Conservation (phyloP, 2,329 filamentous ascomycete genomes). For the Pseudogymnoascus sp. region DNA sequence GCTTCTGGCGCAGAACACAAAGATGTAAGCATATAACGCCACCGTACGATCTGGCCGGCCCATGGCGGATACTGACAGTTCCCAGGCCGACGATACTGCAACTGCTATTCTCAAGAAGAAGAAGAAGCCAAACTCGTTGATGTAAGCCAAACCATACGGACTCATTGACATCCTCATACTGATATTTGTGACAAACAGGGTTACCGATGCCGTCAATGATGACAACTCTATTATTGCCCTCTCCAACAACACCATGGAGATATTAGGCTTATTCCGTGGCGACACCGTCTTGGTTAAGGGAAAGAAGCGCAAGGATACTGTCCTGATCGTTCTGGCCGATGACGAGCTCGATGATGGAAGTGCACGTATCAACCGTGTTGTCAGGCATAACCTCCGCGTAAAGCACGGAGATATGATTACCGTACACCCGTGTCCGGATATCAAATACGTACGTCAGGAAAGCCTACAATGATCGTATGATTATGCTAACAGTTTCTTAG, state of each 20-base stretch:
- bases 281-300: constrained; percentile 97
- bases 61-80: constrained; percentile 29
- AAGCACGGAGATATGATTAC: constrained; percentile 98
- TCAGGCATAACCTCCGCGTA: constrained; percentile 94
- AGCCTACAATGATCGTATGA: background rate
- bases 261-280: constrained; percentile 94
- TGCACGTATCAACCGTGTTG: constrained; percentile 95
- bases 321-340: constrained; percentile 93
- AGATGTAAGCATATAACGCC: constrained; percentile 51
- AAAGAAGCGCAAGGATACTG: constrained; percentile 99
- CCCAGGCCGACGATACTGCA: constrained; percentile 77
- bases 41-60: constrained; percentile 24
- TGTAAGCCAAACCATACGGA: constrained; percentile 51
- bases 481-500: constrained; percentile 40
- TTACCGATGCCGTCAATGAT: constrained; percentile 97
- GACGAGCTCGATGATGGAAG: constrained; percentile 97
- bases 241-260: constrained; percentile 98
- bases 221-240: constrained; percentile 99
- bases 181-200: constrained; percentile 50
- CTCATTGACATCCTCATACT: constrained; percentile 17
- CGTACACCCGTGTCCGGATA: constrained; percentile 95
- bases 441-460: constrained; percentile 83
- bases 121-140: constrained; percentile 99
- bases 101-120: constrained; percentile 99
- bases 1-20: constrained; percentile 82